Base-by-base conservation (phyloP, 1,284 basidiomycete species). In the Meripilus lineatus region DNA sequence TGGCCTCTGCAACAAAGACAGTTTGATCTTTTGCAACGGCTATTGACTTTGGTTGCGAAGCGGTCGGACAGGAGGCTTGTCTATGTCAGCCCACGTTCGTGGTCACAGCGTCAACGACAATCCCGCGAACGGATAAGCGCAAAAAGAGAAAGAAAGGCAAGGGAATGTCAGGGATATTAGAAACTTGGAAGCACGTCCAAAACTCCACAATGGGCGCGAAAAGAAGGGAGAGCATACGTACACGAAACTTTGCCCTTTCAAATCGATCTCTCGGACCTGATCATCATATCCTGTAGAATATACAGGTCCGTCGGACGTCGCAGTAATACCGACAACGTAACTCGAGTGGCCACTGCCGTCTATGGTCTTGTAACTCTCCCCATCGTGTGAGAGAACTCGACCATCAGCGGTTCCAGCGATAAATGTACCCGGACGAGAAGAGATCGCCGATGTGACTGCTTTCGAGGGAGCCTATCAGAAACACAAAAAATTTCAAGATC, bases 361-460 rank as follows among this genome's bases (percentile, higher is more conserved):
- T 0, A 93, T 61, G 17, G 68, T 62, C 7, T 63, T 61, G 20
- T 80, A 79, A 45, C 69, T 69, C 20, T 64, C 60, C 2, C 70
- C 60, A n/a, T 30, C 28, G 59, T 87, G 89, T 2, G 80, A 74
- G 45, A 89, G 73, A 2, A 89, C 68, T 5, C 87, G 78, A 0
- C 94, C 94, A 53, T 94, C 90, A 17, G 89, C 88, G 1, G 87
- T 84, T 11, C 92, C 92, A 0, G 81, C 76, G 49, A 91, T 70
- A 71, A 95, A 91, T 0, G 89, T 92, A 17, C 58, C 66, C 20
- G 68, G 59, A 10, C 58, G 63, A 3, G 67, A 55, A 2, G 81
- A 58, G 0, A 78, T 64, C 7, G 80, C 73, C 0, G 86, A 74
- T 0, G 86, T 93, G 55, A 95, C 75, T 2, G 87, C 67, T 62